Percentiles rank a stretch among this genome's conserved stretches.
Evolutionary conservation across 2,329 filamentous ascomycete species (phyloP).

Genomic region (Amauroascus niger): DNA sequence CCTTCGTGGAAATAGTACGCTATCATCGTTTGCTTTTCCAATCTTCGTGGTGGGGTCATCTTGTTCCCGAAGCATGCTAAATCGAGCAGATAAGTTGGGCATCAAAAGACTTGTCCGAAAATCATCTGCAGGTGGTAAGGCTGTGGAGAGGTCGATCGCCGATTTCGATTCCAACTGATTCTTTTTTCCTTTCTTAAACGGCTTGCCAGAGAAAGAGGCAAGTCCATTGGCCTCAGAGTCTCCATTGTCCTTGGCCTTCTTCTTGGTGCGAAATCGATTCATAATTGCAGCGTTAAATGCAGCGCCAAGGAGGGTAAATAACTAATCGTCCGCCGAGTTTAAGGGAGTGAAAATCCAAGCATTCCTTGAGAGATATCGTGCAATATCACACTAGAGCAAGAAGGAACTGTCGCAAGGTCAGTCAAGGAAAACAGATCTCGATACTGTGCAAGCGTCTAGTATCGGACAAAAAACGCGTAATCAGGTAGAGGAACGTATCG

Average conservation of each 20-base stretch:
- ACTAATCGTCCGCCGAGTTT: background rate
- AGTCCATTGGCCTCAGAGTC: slow-evolving; percentile 22
- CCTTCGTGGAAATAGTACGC: slow-evolving; percentile 72
- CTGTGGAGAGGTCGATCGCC: slow-evolving; percentile 62
- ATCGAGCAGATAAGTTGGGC: slow-evolving; percentile 86
- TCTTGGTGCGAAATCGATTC: slow-evolving; percentile 36
- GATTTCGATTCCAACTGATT: slow-evolving; percentile 44
- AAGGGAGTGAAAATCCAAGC: background rate
- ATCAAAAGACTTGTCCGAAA: slow-evolving; percentile 94
- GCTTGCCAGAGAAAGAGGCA: slow-evolving; percentile 28
- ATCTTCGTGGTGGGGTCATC: slow-evolving; percentile 82
- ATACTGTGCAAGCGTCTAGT: background rate
- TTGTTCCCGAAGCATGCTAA: slow-evolving; percentile 93
- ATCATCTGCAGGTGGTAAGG: slow-evolving; percentile 72
- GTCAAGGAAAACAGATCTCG: background rate
- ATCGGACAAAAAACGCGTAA: background rate
- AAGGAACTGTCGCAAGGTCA: background rate
- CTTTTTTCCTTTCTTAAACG: slow-evolving; percentile 45
- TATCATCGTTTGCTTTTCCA: slow-evolving; percentile 92
- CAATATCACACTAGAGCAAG: background rate
- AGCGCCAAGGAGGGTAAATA: background rate
- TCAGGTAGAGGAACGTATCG: background rate
- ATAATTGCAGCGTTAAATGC: slow-evolving; percentile 20
- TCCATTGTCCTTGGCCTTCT: slow-evolving; percentile 28
- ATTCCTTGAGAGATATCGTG: background rate